Base-by-base conservation (phyloP, 352 stramenopile genomes). In the Phytopythium sindhum region DNA sequence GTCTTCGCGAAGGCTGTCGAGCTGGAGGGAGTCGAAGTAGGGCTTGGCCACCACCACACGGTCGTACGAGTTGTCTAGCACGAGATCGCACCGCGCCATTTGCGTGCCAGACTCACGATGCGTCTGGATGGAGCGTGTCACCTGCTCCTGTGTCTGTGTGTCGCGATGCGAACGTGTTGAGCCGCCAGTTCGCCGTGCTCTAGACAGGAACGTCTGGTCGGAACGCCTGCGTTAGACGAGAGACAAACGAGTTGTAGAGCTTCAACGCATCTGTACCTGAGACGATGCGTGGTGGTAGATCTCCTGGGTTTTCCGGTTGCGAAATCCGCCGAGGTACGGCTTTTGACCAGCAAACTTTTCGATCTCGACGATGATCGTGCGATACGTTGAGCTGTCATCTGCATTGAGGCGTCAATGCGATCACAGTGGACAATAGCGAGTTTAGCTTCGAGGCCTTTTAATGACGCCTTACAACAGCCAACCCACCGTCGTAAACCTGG, bases 21-120 rank as follows among this genome's bases (percentile, higher is more conserved):
- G 70, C 64, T 98, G 86, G n/a, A 83, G 89, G 24, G 90, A 95
- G 68, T 93, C 91, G 44, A 98, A 95, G 67, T 98, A 98, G 8
- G 81, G 77, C 42, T 88, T 80, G 19, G 87, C 69, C 6, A 50
- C 70, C 12, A 96, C 44, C 12, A 77, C 55, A 14, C 77, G 78
- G 72, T 97, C 89, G n/a, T 75, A 68, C 4, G 70, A 67, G 47
- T 73, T 68, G 65, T 97, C 84, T 23, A 97, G 39, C 24, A 76
- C 69, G 28, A 97, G 56, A 64, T 96, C 91, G 24, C 60, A 64
- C 0, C 90, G 75, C 57, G 81, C 71, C 90, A 97, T 97, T 61
- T 98, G 93, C 6, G 91, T 98, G 4, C 89, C 90, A 0, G 75
- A 90, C 72, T 98, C 93, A n/a, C 93, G 83, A 10, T 81, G 71